phyloP scores from a whole-genome alignment of 2,329 filamentous ascomycete species.

The Neopestalotiopsis rosae region DNA sequence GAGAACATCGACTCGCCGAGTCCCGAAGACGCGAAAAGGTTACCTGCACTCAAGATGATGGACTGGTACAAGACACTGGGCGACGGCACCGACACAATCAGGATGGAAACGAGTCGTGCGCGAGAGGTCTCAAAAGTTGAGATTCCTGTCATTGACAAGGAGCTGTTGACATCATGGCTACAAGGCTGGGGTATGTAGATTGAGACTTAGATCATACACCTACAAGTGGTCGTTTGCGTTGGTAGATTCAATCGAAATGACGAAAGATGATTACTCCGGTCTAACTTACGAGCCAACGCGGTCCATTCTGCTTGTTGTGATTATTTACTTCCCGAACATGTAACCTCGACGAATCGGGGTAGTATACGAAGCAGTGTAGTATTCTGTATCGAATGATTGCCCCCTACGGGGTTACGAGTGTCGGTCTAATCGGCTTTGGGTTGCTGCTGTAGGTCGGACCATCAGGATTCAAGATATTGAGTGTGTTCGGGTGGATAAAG shows the following conservation, averaged over 20 bases:
- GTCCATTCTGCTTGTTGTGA: too few relatives aligned
- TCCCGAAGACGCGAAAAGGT: slow-evolving; percentile 17
- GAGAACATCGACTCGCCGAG: slow-evolving; percentile 16
- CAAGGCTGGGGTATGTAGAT: slow-evolving; percentile 17
- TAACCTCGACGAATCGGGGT: too few relatives aligned
- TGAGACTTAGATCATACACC: background rate
- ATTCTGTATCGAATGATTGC: too few relatives aligned
- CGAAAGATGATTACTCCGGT: too few relatives aligned
- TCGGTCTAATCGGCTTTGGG: background rate
- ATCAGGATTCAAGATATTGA: too few relatives aligned
- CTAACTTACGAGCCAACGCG: too few relatives aligned
- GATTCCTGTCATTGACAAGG: slow-evolving; percentile 15
- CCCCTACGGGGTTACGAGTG: too few relatives aligned
- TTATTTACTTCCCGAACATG: too few relatives aligned
- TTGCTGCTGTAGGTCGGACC: slow-evolving; percentile 12
- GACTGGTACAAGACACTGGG: slow-evolving; percentile 22
- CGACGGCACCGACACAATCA: slow-evolving; percentile 1
- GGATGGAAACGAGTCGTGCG: slow-evolving; percentile 12
- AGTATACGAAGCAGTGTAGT: too few relatives aligned
- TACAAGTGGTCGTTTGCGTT: background rate
- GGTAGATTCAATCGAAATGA: background rate
- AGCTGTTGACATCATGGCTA: slow-evolving; percentile 17
- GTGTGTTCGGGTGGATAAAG: too few relatives aligned
- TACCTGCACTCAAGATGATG: slow-evolving; percentile 24
- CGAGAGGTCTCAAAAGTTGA: background rate